Evolutionary conservation across 73 alveolate genomes (phyloP).

Genomic region (Urostyla sp.): DNA sequence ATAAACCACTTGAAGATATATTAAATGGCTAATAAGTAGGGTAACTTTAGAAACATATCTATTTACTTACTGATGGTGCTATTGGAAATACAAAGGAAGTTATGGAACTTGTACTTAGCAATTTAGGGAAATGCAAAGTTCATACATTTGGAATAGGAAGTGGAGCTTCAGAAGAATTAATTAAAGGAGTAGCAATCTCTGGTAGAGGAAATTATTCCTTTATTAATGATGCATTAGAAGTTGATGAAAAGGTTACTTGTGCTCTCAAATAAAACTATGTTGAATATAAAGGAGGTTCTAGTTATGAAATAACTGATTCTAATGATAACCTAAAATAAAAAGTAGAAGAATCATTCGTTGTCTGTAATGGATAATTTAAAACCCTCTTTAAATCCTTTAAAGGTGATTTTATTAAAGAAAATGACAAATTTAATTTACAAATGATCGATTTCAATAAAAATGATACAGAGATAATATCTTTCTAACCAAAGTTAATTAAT

Average conservation of each 20-base stretch:
- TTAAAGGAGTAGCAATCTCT: neutral
- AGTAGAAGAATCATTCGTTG: neutral
- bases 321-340: neutral
- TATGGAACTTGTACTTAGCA: conserved; percentile 61
- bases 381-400: no score
- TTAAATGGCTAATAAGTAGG: conserved; percentile 48
- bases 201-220: conserved; percentile 27
- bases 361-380: neutral
- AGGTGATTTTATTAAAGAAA: no score
- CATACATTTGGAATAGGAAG: conserved; percentile 43
- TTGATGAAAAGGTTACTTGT: conserved; percentile 34
- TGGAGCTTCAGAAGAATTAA: neutral
- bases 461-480: no score
- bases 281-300: neutral
- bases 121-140: conserved; percentile 37
- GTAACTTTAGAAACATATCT: conserved; percentile 72
- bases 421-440: no score
- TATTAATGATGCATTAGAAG: neutral
- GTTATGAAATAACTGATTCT: neutral
- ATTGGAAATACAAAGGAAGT: conserved; percentile 79
- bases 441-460: neutral
- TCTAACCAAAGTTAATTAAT: neutral
- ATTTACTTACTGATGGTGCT: conserved; percentile 96
- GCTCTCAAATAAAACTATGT: conserved; percentile 10
- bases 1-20: conserved; percentile 73